Base-by-base conservation (phyloP, 495 filamentous ascomycete species). In the Durotheca rogersii region DNA sequence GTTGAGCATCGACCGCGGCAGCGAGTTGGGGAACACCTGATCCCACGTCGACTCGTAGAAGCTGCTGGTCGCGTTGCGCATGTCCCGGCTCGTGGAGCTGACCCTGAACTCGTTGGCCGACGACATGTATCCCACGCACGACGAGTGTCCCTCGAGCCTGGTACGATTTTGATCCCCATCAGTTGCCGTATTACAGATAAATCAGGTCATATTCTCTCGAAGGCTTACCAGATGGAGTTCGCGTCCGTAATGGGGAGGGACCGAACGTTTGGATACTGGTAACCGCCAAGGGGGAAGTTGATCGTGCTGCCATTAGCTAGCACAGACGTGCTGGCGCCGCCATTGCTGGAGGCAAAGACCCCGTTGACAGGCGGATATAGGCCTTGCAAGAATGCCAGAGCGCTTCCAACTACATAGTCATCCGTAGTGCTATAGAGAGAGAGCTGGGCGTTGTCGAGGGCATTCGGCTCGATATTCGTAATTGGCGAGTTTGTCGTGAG, bases 301-400 rank as follows among this genome's bases (percentile, higher is more conserved):
- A 64, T 32, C 11, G 56, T 46, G 2, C 58, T 49, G 31, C 67
- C 65, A 37, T 72, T 67, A 11, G 64, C 47, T 1, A 65, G 23
- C 15, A 33, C 38, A 3, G 67, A 66, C 3, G 63, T 58, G 6
- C 58, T 60, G 10, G 51, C 34, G 40, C 71, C 71, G 7, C 64
- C 69, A 18, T 61, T 61, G 11, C 46, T 41, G 17, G 48, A 47
- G 6, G 54, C 48, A 27, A 67, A 71, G 1, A 39, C 33, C 16
- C 60, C 39, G 5, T 47, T 59, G 3, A 56, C 52, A 1, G 70
- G 72, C 1, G 72, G 72, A 25, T 74, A 74, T 19, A 76, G 62
- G 0, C 72, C 72, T 41, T 76, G 72, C 33, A 71, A 32, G 38
- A 74, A 72, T 9, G 72, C 70, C 15, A 65, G 17, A 29, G 72